Percentiles rank a stretch among this genome's conserved stretches.
phyloP scores from a whole-genome alignment of 2,329 filamentous ascomycete species.

The Aspergillus persii region DNA sequence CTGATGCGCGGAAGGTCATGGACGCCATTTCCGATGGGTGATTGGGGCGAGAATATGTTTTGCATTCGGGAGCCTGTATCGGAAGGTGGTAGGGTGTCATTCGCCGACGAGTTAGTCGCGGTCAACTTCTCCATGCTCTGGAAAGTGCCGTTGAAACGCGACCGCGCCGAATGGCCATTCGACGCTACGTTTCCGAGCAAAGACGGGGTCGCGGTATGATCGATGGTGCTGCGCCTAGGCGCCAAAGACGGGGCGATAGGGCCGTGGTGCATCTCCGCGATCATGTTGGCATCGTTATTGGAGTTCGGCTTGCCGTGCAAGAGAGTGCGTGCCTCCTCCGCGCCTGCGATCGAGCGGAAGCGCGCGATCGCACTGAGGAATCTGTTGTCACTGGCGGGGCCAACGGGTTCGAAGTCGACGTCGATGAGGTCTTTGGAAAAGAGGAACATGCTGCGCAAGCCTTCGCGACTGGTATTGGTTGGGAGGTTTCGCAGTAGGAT shows the following conservation, averaged over 20 bases:
- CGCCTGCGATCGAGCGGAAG: conserved; percentile 57
- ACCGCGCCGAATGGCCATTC: conserved; percentile 48
- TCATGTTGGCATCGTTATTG: conserved; percentile 59
- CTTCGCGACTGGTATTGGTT: conserved; percentile 56
- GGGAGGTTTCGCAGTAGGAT: conserved; percentile 61
- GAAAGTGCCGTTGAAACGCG: conserved; percentile 61
- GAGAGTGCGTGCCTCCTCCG: conserved; percentile 58
- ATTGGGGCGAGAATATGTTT: conserved; percentile 61
- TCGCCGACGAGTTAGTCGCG: conserved; percentile 48
- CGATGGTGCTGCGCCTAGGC: conserved; percentile 52
- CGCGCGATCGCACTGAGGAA: conserved; percentile 59
- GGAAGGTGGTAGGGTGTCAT: conserved; percentile 51
- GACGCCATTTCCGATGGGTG: conserved; percentile 56
- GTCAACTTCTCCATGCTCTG: conserved; percentile 58
- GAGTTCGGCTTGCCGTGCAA: conserved; percentile 63
- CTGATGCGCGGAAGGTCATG: conserved; percentile 52
- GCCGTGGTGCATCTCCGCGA: conserved; percentile 53
- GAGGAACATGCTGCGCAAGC: conserved; percentile 62
- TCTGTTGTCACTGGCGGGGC: conserved; percentile 56
- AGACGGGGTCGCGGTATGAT: conserved; percentile 43
- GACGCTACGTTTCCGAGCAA: conserved; percentile 31
- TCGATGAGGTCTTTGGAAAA: conserved; percentile 63
- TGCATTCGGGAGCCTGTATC: conserved; percentile 51
- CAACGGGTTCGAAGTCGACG: conserved; percentile 55
- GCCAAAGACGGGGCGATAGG: conserved; percentile 31